Evolutionary conservation across 106 monocot species (phyloP), one percentile per base, ranked within the genome.

Genomic region (Acorus gramineus): DNA sequence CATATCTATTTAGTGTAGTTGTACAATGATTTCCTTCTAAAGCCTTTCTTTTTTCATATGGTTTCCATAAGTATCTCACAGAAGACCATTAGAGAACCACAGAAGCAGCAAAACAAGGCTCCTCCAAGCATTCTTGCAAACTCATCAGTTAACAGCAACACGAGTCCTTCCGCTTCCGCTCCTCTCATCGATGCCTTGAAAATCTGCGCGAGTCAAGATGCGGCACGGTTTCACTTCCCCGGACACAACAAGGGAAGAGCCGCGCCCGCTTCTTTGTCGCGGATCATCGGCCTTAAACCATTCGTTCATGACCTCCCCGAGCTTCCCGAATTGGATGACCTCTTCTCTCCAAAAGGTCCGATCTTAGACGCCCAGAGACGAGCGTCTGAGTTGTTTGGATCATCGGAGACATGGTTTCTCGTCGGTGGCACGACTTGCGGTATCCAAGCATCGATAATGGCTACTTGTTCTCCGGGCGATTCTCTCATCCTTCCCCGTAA

Each of bases 391-490:
- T 67, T 93, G 6, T 93, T 93, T 71, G 89, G 89, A 8, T 75
- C 93, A 44, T 75, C 56, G 2, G 44, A 81, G 6, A 93, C 93
- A 2, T 93, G 89, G 89, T 93, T 93, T 79, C 89, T 93, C 53
- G 89, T 93, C 3, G 80, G 83, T 46, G 93, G 93, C 57, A 85
- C 78, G 62, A 93, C 93, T 3, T 85, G 89, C 47, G 93, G 93
- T 56, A 73, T 93, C 63, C 93, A 86, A 55, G 81, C 93, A 47
- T 78, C 93, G 49, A 79, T 93, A 55, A 86, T 93, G 93, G 83
- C 89, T 8, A 86, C 93, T 6, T 93, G 93, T 66, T 74, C 78
- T 3, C 89, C 89, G 8, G 79, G 80, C 8, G 77, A 83, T 14
- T 67, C 59, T 11, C 80, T 93, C 51, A 74, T 93, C 44, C 74